Conservation (phyloP, 192 early-diverging fungal species). For the Coemansia biformis region DNA sequence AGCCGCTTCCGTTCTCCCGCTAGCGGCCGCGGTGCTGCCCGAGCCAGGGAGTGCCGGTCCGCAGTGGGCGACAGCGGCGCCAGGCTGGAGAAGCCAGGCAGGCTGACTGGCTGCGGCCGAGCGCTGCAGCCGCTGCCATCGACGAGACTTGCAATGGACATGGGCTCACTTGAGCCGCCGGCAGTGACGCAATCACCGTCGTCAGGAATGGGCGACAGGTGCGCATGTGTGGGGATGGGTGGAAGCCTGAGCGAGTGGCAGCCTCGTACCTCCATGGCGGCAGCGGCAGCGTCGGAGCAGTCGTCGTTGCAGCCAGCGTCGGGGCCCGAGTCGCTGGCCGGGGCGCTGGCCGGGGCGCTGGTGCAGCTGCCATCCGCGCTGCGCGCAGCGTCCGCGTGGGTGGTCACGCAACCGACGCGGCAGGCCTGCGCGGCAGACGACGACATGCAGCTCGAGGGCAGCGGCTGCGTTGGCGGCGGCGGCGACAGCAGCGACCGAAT, state of each 20-base stretch:
- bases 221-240: constrained; percentile 5
- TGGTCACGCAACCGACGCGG: neutral
- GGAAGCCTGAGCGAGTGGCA: constrained; percentile 9
- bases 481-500: constrained; percentile 14
- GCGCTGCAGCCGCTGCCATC: neutral
- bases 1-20: constrained; percentile 3
- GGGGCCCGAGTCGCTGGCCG: constrained; percentile 6
- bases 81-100: constrained; percentile 13
- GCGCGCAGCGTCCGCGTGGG: neutral
- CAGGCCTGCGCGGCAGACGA: neutral
- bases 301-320: neutral
- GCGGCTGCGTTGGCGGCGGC: neutral
- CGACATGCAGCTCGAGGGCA: too few relatives aligned
- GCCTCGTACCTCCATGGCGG: neutral
- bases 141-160: constrained; percentile 30
- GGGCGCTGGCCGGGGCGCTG: neutral
- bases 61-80: neutral
- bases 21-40: neutral
- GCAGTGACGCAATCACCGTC: too few relatives aligned
- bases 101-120: neutral
- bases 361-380: neutral
- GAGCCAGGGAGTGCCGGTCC: constrained; percentile 1
- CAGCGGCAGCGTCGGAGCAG: neutral
- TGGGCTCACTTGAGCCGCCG: constrained; percentile 14
- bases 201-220: too few relatives aligned